Percentiles rank a stretch among this genome's conserved stretches.
Evolutionary conservation across 371 early-diverging fungal species (phyloP).

Genomic region (Actinomortierella wolfii): DNA sequence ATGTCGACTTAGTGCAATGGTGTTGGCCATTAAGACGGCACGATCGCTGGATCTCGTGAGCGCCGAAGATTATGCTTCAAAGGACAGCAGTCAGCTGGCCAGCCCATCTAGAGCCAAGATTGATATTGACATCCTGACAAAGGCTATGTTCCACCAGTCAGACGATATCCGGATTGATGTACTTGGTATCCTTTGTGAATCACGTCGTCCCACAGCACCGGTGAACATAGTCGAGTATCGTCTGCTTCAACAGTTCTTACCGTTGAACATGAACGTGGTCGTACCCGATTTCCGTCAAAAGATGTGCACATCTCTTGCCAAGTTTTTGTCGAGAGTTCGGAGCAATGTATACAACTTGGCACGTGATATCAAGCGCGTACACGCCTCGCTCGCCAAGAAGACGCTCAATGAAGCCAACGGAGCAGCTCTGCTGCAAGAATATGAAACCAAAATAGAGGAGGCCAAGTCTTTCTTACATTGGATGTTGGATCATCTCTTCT

Average conservation of each 20-base stretch:
- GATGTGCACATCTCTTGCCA: constrained; percentile 62
- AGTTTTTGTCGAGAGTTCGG: constrained; percentile 57
- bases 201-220: constrained; percentile 67
- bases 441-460: constrained; percentile 24
- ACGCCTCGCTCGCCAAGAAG: constrained; percentile 40
- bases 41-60: constrained; percentile 64
- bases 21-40: constrained; percentile 51
- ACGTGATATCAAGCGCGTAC: constrained; percentile 28
- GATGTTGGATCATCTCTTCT: constrained; percentile 30
- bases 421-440: constrained; percentile 18
- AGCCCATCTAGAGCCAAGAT: constrained; percentile 14
- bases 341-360: constrained; percentile 52
- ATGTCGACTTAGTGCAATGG: constrained; percentile 38
- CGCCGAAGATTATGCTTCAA: constrained; percentile 47
- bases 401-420: constrained; percentile 22
- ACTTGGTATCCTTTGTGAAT: constrained; percentile 80
- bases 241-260: constrained; percentile 62
- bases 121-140: constrained; percentile 32
- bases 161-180: constrained; percentile 80
- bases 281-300: constrained; percentile 84
- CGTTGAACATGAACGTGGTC: constrained; percentile 70
- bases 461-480: constrained; percentile 37
- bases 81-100: constrained; percentile 11
- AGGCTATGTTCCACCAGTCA: constrained; percentile 76
- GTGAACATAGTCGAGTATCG: constrained; percentile 60